Evolutionary conservation across 768 basidiomycete genomes (phyloP).

Genomic region (Boletus reticulatus): DNA sequence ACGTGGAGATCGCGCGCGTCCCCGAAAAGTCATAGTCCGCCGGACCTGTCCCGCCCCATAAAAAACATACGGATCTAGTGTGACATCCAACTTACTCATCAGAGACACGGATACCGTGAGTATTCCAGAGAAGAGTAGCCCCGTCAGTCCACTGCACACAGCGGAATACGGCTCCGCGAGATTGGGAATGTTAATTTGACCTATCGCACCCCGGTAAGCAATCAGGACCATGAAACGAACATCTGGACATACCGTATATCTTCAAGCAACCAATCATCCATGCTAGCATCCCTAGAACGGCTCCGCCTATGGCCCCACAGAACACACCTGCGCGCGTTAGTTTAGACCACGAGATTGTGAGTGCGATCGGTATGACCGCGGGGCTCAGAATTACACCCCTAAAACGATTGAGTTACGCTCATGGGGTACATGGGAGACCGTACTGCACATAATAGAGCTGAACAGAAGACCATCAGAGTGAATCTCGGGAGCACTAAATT

Average conservation of each 20-base stretch:
- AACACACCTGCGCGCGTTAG: slow-evolving; percentile 40
- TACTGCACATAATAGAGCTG: slow-evolving; percentile 48
- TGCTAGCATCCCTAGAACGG: slow-evolving; percentile 42
- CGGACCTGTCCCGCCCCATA: slow-evolving; percentile 22
- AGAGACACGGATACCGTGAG: slow-evolving; percentile 36
- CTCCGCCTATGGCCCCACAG: slow-evolving; percentile 41
- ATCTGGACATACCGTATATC: slow-evolving; percentile 36
- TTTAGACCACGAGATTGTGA: slow-evolving; percentile 48
- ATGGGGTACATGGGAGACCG: neutral
- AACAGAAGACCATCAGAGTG: neutral
- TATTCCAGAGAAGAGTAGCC: slow-evolving; percentile 38
- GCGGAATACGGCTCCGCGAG: slow-evolving; percentile 41
- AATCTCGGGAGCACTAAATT: neutral
- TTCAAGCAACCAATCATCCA: slow-evolving; percentile 55
- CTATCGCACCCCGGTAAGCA: slow-evolving; percentile 15
- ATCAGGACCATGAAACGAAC: neutral
- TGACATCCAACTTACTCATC: slow-evolving; percentile 25
- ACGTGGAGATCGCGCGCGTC: slow-evolving; percentile 34
- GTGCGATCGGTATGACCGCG: slow-evolving; percentile 47
- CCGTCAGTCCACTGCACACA: slow-evolving; percentile 38
- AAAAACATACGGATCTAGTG: neutral
- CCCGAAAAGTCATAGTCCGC: slow-evolving; percentile 39
- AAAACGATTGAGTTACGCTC: neutral
- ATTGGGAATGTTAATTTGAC: slow-evolving; percentile 35
- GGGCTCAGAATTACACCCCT: slow-evolving; percentile 51